A percentile compares a stretch with the other conserved stretches of the same genome.
These are phyloP conservation scores for Ascochyta viciae-villosae DNA, from an alignment of 2,329 filamentous ascomycete species.

Conservation along the genomic window DNA sequence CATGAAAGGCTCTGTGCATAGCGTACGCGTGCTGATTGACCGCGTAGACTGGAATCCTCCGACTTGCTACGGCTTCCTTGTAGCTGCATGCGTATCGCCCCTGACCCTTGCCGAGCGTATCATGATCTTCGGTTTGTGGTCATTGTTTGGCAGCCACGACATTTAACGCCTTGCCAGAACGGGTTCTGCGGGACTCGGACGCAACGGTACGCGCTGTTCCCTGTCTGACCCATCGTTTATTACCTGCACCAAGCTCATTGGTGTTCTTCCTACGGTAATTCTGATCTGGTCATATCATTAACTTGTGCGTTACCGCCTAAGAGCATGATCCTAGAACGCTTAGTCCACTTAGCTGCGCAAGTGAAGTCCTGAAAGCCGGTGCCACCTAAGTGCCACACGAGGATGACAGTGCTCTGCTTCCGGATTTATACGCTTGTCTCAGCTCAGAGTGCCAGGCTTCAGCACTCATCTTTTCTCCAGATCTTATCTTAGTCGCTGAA, in stretches of 20 bases:
- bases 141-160: conserved; percentile 12
- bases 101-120: conserved; percentile 8
- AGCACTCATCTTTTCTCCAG: background rate
- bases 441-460: background rate
- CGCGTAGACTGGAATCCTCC: background rate
- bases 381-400: conserved; percentile 28
- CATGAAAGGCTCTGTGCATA: background rate
- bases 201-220: conserved; percentile 10
- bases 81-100: conserved; percentile 12
- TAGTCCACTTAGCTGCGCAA: conserved; percentile 30
- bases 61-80: background rate
- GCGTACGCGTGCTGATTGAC: background rate
- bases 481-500: background rate
- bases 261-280: conserved; percentile 5
- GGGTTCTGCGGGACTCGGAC: conserved; percentile 1
- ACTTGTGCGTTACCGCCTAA: conserved; percentile 14
- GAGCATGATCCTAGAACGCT: conserved; percentile 25
- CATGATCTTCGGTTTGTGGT: conserved; percentile 14
- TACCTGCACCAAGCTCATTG: conserved; percentile 13
- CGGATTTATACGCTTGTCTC: conserved; percentile 28
- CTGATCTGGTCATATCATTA: conserved; percentile 21
- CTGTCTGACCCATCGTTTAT: conserved; percentile 12
- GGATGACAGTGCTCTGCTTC: conserved; percentile 17
- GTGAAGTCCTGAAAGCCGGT: conserved; percentile 22
- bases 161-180: conserved; percentile 7